Evolutionary conservation across 1,284 basidiomycete species (phyloP), one percentile per base, ranked within the genome.

Genomic region (Apiotrichum brassicae): DNA sequence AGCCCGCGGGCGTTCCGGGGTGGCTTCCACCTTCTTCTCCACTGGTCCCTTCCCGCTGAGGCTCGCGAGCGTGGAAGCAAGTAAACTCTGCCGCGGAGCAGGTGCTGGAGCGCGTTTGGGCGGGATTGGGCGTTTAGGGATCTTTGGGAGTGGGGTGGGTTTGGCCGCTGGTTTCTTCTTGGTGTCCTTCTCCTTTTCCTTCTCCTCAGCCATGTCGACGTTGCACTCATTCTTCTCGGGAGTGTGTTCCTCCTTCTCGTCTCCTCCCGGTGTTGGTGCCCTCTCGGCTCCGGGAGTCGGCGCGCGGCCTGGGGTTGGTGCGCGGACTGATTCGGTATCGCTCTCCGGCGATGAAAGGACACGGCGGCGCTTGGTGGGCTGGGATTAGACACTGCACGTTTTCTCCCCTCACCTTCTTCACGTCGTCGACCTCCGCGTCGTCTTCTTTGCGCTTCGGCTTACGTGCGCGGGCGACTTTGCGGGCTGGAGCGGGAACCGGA

Each of bases 11-110:
- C 53, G 49, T 28, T 54, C 43, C 5, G 51, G 44, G 9, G 34
- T 35, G 19, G 36, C 43, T 25, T 54, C 53, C 13, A 22, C 40
- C 23, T 36, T 22, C 33, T 46, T 42, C 43, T 41, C 43, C 20
- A 4, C 23, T 5, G 11, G 20, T 30, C 28, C 37, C 39, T 41
- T 36, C 36, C 19, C 38, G 18, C 20, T 32, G 14, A 50, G 30
- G 39, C 48, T 56, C 24, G 46, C 43, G 18, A 56, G 51, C 30
- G 55, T 56, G 3, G 42, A 43, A 1, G 55, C 51, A 13, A 56
- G 48, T 25, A 56, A 46, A 7, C 34, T 40, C 11, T 25, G 41
- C 12, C 48, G 41, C n/a, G 53, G 43, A 7, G 40, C 46, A 7
- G 46, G 14, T 12, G 38, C 36, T 4, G 50, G 28, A 12, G 37